These are phyloP conservation scores for Oropetium thomaeum DNA, from an alignment of 176 grass and related monocot species.

Conservation along the genomic window DNA sequence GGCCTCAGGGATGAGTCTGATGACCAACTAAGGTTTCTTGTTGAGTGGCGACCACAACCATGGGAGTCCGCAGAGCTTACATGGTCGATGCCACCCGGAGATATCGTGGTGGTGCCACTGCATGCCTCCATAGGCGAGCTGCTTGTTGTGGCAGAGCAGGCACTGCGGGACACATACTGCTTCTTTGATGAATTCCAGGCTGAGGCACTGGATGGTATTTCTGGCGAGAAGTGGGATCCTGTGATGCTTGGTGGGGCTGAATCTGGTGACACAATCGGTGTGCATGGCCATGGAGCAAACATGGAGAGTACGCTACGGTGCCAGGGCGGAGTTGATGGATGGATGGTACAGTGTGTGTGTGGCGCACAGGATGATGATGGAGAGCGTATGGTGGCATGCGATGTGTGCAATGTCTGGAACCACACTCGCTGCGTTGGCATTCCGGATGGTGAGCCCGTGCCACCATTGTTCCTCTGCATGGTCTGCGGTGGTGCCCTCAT, in stretches of 20 bases:
- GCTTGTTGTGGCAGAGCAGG: constrained; percentile 49
- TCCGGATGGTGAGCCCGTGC: constrained; percentile 44
- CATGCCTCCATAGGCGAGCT: constrained; percentile 89
- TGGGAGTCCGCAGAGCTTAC: constrained; percentile 64
- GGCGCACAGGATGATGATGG: constrained; percentile 75
- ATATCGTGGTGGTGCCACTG: constrained; percentile 76
- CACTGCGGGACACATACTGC: constrained; percentile 78
- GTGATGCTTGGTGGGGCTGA: constrained; percentile 93
- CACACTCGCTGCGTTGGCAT: constrained; percentile 78
- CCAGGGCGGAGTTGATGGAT: constrained; percentile 49
- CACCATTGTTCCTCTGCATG: constrained; percentile 72
- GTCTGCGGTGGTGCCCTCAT: constrained; percentile 50
- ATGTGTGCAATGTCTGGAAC: constrained; percentile 66
- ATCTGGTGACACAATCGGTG: constrained; percentile 55
- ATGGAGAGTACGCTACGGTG: constrained; percentile 57
- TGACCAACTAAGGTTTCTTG: constrained; percentile 76
- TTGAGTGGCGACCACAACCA: constrained; percentile 57
- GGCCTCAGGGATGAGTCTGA: constrained; percentile 72
- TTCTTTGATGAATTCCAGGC: constrained; percentile 65
- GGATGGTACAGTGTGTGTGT: constrained; percentile 64
- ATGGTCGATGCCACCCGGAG: constrained; percentile 46
- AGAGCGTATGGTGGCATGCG: constrained; percentile 87
- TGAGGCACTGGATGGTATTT: constrained; percentile 51
- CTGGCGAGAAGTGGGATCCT: constrained; percentile 81
- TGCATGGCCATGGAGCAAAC: constrained; percentile 54